Evolutionary conservation across 176 grass and related monocot species (phyloP).

Genomic region (barley (Hordeum vulgare)): DNA sequence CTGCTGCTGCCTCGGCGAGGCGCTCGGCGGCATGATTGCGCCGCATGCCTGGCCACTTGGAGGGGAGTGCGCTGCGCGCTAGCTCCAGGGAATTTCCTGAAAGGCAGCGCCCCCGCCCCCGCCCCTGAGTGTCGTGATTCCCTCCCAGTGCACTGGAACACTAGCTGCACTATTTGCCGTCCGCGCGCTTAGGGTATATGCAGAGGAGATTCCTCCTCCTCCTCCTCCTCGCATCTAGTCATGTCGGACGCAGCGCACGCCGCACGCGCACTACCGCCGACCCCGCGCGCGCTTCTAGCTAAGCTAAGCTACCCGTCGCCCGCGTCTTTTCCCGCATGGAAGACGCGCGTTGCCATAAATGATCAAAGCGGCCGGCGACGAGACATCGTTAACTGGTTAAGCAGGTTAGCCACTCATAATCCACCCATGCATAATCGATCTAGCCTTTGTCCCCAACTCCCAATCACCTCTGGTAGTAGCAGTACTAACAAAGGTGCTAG

Average conservation of each 20-base stretch:
- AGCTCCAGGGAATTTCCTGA: not conserved
- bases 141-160: not conserved
- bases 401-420: not conserved
- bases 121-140: not conserved
- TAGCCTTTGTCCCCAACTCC: not conserved
- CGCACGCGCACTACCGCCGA: slow-evolving; percentile 7
- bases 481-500: not conserved
- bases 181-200: slow-evolving; percentile 32
- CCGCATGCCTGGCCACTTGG: not conserved
- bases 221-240: not conserved
- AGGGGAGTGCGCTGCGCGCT: not conserved
- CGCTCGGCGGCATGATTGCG: too few species aligned
- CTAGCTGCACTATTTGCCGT: slow-evolving; percentile 2
- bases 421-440: not conserved
- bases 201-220: slow-evolving; percentile 19
- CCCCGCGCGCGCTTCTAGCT: not conserved
- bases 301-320: not conserved
- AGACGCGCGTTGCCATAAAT: slow-evolving; percentile 1
- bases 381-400: slow-evolving; percentile 10
- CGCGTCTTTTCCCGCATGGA: slow-evolving; percentile 15
- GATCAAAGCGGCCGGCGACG: not conserved
- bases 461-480: not conserved
- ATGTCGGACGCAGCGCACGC: not conserved
- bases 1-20: too few species aligned
- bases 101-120: not conserved